Evolutionary conservation across 2,329 filamentous ascomycete genomes (phyloP).

Genomic region (Stylonectria norvegica): DNA sequence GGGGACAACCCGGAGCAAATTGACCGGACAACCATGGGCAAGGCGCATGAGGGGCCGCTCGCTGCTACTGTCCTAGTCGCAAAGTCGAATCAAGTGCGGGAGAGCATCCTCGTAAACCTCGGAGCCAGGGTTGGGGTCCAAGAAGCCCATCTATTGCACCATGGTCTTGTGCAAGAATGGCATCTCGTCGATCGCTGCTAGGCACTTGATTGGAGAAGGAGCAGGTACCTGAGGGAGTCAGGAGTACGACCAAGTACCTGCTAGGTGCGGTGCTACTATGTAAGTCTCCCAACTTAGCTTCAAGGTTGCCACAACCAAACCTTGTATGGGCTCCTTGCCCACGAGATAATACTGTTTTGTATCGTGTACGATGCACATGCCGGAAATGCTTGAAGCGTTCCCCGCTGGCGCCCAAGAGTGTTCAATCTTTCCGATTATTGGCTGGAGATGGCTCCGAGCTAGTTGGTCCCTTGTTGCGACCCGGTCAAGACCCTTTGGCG

Average conservation of each 20-base stretch:
- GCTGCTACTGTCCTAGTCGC: conserved; percentile 2
- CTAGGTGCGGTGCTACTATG: too few relatives aligned
- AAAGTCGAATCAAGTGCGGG: conserved; percentile 21
- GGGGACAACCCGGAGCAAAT: conserved; percentile 24
- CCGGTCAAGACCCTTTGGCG: conserved; percentile 30
- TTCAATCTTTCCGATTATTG: conserved; percentile 39
- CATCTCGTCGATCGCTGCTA: conserved; percentile 22
- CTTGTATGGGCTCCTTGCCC: too few relatives aligned
- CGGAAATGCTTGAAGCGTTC: conserved; percentile 2
- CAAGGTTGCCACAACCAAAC: too few relatives aligned
- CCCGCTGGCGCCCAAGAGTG: conserved; percentile 15
- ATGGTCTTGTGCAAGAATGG: conserved; percentile 27
- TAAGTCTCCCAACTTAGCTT: too few relatives aligned
- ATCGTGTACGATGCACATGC: too few relatives aligned
- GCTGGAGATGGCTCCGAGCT: too few relatives aligned
- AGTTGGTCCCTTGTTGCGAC: conserved; percentile 20
- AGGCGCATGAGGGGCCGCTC: not conserved
- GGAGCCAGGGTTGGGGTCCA: conserved; percentile 12
- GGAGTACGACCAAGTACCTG: too few relatives aligned
- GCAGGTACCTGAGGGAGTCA: too few relatives aligned
- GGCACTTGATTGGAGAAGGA: too few relatives aligned
- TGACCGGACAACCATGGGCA: conserved; percentile 9
- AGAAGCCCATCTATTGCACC: conserved; percentile 16
- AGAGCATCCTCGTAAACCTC: too few relatives aligned
- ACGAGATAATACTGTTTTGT: too few relatives aligned